These are phyloP conservation scores for Bathelium albidoporum DNA, from an alignment of 495 filamentous ascomycete genomes.

Conservation along the genomic window DNA sequence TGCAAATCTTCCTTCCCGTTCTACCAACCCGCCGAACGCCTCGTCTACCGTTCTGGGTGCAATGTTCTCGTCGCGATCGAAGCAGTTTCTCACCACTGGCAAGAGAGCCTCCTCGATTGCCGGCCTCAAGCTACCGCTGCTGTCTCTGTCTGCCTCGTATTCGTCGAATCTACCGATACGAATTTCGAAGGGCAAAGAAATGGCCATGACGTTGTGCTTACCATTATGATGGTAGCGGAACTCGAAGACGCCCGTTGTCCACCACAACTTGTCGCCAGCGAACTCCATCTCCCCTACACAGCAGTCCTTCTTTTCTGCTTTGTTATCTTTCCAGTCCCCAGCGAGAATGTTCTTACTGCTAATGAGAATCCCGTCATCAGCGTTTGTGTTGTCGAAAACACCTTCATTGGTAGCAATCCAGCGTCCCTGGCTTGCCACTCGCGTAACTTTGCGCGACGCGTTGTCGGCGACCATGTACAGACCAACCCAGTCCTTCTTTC, in stretches of 20 bases:
- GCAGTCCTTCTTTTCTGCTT: slow-evolving; percentile 38
- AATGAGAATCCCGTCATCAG: slow-evolving; percentile 68
- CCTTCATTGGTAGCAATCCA: slow-evolving; percentile 77
- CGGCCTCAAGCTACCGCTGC: slow-evolving; percentile 39
- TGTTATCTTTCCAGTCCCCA: slow-evolving; percentile 33
- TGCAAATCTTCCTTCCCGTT: slow-evolving; percentile 79
- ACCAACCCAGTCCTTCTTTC: slow-evolving; percentile 90
- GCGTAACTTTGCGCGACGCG: slow-evolving; percentile 67
- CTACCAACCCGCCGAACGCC: slow-evolving; percentile 69
- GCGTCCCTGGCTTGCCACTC: slow-evolving; percentile 74
- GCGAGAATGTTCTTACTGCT: slow-evolving; percentile 47
- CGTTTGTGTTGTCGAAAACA: slow-evolving; percentile 63
- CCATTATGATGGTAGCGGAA: slow-evolving; percentile 95
- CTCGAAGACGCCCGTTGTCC: slow-evolving; percentile 91
- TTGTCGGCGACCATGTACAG: slow-evolving; percentile 94
- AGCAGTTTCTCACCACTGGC: slow-evolving; percentile 77
- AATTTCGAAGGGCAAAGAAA: slow-evolving; percentile 88
- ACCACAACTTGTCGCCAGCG: slow-evolving; percentile 88
- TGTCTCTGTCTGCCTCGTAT: slow-evolving; percentile 44
- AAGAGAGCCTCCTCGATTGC: slow-evolving; percentile 68
- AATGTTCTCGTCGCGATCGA: slow-evolving; percentile 85
- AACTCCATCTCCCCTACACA: slow-evolving; percentile 76
- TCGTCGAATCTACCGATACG: slow-evolving; percentile 68
- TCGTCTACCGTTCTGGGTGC: slow-evolving; percentile 74
- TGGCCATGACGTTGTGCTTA: slow-evolving; percentile 91